phyloP scores from a whole-genome alignment of 2,329 filamentous ascomycete species.

The Tolypocladium amazonense region DNA sequence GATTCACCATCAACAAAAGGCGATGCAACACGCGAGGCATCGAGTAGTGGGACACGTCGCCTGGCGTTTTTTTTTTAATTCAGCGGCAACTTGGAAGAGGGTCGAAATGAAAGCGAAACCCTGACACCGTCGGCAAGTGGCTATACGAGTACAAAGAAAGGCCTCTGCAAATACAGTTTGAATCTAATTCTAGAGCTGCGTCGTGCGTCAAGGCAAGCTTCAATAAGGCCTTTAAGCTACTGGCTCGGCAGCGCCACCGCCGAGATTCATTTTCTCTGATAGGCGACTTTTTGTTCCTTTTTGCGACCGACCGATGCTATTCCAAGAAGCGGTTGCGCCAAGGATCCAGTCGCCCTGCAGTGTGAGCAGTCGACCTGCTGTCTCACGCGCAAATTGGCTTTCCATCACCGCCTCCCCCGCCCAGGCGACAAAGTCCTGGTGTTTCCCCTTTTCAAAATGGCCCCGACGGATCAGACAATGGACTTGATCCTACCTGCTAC shows the following conservation, averaged over 20 bases:
- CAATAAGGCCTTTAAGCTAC: too few relatives aligned
- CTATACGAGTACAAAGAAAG: neutral
- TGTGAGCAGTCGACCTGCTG: neutral
- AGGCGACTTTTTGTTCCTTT: neutral
- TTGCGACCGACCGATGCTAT: neutral
- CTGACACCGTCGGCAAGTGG: neutral
- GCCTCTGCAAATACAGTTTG: neutral
- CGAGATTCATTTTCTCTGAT: neutral
- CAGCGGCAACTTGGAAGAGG: neutral
- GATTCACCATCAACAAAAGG: neutral
- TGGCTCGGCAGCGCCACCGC: neutral
- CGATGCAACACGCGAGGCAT: neutral
- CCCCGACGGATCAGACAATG: neutral
- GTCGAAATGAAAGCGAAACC: neutral
- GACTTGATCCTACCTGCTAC: neutral
- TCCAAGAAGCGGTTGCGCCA: neutral
- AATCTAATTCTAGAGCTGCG: too few relatives aligned
- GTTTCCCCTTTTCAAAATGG: neutral
- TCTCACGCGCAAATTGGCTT: slow-evolving; percentile 1
- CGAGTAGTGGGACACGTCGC: too few relatives aligned
- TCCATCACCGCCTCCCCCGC: neutral
- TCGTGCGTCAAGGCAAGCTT: too few relatives aligned
- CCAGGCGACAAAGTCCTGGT: neutral
- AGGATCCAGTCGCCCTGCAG: neutral
- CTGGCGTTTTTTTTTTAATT: neutral